A percentile compares a stretch with the other conserved stretches of the same genome.
Evolutionary conservation across 208 protist species (phyloP).

Genomic region (Leishmania mexicana): DNA sequence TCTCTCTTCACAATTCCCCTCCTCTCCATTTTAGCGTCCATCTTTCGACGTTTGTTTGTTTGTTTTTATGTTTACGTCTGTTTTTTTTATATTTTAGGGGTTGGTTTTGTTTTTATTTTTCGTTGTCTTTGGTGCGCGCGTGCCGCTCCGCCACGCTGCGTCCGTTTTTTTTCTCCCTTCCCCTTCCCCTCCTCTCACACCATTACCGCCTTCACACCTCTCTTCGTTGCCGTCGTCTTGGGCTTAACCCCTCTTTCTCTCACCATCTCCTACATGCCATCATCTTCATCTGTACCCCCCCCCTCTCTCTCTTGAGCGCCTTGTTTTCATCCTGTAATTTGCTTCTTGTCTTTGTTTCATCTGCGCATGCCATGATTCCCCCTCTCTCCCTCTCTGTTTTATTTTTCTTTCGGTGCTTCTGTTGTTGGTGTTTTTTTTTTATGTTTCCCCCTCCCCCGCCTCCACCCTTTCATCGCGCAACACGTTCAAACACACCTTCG

Average conservation of each 20-base stretch:
- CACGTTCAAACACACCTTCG: not conserved
- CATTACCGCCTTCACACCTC: not conserved
- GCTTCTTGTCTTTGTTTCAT: not conserved
- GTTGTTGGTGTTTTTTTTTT: not conserved
- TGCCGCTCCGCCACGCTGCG: not conserved
- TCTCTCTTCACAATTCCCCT: not conserved
- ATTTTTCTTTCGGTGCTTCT: not conserved
- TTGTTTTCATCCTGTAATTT: not conserved
- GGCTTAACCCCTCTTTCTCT: not conserved
- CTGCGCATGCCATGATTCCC: not conserved
- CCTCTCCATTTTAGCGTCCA: not conserved
- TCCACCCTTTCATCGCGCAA: not conserved
- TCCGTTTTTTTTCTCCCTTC: not conserved
- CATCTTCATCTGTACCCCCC: not conserved
- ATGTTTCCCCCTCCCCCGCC: not conserved
- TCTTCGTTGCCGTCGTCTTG: slow-evolving; percentile 3
- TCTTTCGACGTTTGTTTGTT: slow-evolving; percentile 10
- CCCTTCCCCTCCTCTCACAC: not conserved
- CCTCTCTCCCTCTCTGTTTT: not conserved
- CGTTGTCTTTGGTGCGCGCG: not conserved
- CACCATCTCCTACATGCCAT: not conserved
- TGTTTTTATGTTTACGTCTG: not conserved
- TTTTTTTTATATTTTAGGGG: not conserved
- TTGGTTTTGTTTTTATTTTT: not conserved
- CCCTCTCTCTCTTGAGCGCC: not conserved